These are phyloP conservation scores for Sonneratia caseolaris DNA, from an alignment of 345 rosid genomes.

Conservation along the genomic window DNA sequence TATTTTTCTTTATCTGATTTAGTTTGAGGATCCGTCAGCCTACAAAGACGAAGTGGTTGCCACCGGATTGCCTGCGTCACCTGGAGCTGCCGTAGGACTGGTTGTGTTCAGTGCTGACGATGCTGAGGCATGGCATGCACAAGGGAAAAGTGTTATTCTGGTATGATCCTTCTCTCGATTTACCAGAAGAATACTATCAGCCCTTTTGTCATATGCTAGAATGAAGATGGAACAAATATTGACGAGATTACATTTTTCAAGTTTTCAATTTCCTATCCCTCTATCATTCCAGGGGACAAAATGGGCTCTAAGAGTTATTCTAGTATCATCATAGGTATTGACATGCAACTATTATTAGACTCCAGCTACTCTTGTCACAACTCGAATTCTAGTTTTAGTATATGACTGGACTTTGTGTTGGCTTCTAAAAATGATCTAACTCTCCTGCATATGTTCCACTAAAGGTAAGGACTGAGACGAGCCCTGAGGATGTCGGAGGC, in stretches of 20 bases:
- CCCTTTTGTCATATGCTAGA: background rate
- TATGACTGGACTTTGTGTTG: background rate
- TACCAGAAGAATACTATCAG: background rate
- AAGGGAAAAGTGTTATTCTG: constrained; percentile 72
- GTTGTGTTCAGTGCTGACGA: constrained; percentile 75
- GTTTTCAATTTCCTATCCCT: background rate
- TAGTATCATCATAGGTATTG: too few relatives aligned
- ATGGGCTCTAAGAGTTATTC: too few relatives aligned
- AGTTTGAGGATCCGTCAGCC: constrained; percentile 80
- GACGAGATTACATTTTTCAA: background rate
- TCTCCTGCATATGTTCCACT: background rate
- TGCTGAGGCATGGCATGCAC: constrained; percentile 94
- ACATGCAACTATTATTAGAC: too few relatives aligned
- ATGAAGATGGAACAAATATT: background rate
- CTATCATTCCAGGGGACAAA: too few relatives aligned
- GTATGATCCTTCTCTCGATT: constrained; percentile 18
- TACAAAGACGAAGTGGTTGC: constrained; percentile 78
- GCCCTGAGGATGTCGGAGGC: constrained; percentile 98
- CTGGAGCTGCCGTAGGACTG: constrained; percentile 93
- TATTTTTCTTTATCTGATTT: background rate
- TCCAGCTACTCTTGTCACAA: too few relatives aligned
- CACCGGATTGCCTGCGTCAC: constrained; percentile 87
- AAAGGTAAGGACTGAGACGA: constrained; percentile 87
- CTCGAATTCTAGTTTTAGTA: background rate
- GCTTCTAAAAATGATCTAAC: background rate